Evolutionary conservation across 2,329 filamentous ascomycete genomes (phyloP).

Genomic region (Penicillium digitatum): DNA sequence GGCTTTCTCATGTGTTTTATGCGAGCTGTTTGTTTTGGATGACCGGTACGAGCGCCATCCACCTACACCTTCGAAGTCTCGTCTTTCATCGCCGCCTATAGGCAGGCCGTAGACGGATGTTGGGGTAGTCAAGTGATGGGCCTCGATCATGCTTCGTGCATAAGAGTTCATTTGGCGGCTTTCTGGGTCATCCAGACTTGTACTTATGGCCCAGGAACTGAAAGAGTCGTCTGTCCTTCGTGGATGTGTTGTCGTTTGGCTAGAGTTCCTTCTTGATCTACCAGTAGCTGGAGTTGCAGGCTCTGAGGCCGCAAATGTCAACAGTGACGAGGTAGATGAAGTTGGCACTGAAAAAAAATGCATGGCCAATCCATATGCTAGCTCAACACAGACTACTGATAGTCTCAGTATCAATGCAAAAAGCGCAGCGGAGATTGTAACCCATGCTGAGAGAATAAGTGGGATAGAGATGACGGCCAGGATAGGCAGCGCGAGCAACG

Average conservation of each 20-base stretch:
- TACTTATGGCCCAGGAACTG: slow-evolving; percentile 4
- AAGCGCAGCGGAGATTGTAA: slow-evolving; percentile 62
- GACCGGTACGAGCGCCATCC: slow-evolving; percentile 34
- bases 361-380: slow-evolving; percentile 56
- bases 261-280: slow-evolving; percentile 26
- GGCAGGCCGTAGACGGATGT: slow-evolving; percentile 19
- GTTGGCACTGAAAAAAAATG: slow-evolving; percentile 48
- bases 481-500: slow-evolving; percentile 56
- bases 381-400: slow-evolving; percentile 60
- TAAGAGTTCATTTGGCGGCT: slow-evolving; percentile 16
- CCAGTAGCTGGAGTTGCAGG: slow-evolving; percentile 23
- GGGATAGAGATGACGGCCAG: slow-evolving; percentile 61
- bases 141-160: slow-evolving; percentile 20
- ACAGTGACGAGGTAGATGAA: slow-evolving; percentile 26
- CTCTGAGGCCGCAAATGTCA: slow-evolving; percentile 30
- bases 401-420: slow-evolving; percentile 59
- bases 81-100: slow-evolving; percentile 33
- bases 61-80: slow-evolving; percentile 46
- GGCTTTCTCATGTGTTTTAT: slow-evolving; percentile 12
- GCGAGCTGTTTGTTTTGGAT: slow-evolving; percentile 16
- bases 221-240: slow-evolving; percentile 10
- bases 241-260: slow-evolving; percentile 15
- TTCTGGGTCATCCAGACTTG: slow-evolving; percentile 2
- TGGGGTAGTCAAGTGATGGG: slow-evolving; percentile 17
- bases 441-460: slow-evolving; percentile 58